Conservation (phyloP, 192 early-diverging fungal genomes). For the Gonapodya prolifera region DNA sequence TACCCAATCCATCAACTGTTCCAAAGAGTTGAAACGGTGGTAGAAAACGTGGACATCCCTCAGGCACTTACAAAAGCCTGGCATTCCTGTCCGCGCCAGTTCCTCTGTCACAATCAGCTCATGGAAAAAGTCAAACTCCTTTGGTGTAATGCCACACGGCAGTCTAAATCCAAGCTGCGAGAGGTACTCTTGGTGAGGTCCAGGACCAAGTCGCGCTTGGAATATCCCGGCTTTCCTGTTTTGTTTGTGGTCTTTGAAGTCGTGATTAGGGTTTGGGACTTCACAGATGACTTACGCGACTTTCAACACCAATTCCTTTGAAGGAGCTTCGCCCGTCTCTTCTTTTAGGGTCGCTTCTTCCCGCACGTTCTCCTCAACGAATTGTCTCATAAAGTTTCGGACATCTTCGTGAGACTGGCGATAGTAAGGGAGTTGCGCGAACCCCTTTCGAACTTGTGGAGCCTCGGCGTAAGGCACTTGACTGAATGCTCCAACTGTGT, state of each 20-base stretch:
- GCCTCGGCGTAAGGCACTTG: not conserved
- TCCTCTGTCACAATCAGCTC: not conserved
- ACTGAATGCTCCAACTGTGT: not conserved
- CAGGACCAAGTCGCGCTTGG: not conserved
- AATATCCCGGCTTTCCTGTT: not conserved
- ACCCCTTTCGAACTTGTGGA: not conserved
- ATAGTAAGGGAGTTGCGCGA: not conserved
- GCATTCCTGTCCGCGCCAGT: not conserved
- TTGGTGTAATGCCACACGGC: not conserved
- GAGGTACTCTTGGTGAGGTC: not conserved
- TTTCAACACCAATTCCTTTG: not conserved
- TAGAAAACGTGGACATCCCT: not conserved
- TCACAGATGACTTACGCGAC: not conserved
- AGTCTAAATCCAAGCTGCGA: not conserved
- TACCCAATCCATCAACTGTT: conserved; percentile 16
- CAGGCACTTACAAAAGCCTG: not conserved
- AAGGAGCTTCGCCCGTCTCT: not conserved
- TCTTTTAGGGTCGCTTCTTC: not conserved
- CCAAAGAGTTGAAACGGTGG: conserved; percentile 4
- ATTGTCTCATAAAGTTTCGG: not conserved
- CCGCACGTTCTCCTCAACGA: not conserved
- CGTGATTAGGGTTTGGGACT: too few species aligned
- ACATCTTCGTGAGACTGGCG: not conserved
- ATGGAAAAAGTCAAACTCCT: not conserved
- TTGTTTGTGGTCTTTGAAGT: too few species aligned